Percentiles rank a stretch among this genome's conserved stretches.
These are phyloP conservation scores for Pseudopithomyces maydicus DNA, from an alignment of 2,329 filamentous ascomycete species.

Conservation along the genomic window DNA sequence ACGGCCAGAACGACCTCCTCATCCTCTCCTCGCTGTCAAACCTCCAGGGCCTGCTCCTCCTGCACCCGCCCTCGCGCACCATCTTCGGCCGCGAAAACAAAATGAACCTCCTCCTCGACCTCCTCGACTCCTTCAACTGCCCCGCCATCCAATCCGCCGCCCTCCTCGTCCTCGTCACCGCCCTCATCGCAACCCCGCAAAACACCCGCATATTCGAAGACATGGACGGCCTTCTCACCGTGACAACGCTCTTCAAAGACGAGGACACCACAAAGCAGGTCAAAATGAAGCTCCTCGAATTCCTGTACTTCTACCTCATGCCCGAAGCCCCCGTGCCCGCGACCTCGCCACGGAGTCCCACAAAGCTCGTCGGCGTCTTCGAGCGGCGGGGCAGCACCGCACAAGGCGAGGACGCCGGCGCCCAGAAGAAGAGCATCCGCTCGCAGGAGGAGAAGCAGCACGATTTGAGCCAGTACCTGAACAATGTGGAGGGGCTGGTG, in stretches of 20 bases:
- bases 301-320: constrained; percentile 98
- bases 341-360: constrained; percentile 43
- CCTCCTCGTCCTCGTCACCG: constrained; percentile 86
- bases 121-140: constrained; percentile 88
- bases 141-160: constrained; percentile 90
- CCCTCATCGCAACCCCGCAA: constrained; percentile 80
- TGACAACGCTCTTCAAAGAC: constrained; percentile 92
- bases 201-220: constrained; percentile 93
- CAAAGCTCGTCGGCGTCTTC: constrained; percentile 38
- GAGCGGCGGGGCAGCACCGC: constrained; percentile 37
- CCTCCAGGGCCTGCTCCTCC: constrained; percentile 82
- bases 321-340: constrained; percentile 70
- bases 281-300: constrained; percentile 95
- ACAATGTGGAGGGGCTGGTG: constrained; percentile 78
- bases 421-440: constrained; percentile 50
- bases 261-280: constrained; percentile 84
- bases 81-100: constrained; percentile 88
- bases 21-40: constrained; percentile 88
- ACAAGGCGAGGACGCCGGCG: constrained; percentile 33
- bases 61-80: constrained; percentile 87
- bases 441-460: constrained; percentile 82
- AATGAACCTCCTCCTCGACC: constrained; percentile 96
- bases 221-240: constrained; percentile 87
- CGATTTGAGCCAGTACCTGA: constrained; percentile 77
- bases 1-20: constrained; percentile 83